These are phyloP conservation scores for Teratosphaeria zuluensis DNA, from an alignment of 2,329 filamentous ascomycete genomes.

Conservation along the genomic window DNA sequence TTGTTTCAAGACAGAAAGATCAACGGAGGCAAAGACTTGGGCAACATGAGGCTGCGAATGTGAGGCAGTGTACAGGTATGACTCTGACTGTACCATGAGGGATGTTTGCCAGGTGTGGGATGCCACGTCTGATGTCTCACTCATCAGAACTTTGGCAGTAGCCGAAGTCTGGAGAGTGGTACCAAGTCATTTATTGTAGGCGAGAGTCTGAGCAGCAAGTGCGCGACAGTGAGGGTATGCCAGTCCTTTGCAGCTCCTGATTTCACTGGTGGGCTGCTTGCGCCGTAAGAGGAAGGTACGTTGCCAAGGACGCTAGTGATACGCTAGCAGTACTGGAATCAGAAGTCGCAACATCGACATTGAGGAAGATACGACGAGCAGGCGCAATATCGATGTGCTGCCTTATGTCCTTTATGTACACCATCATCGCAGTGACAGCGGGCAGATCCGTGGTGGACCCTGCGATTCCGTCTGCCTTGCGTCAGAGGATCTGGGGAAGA, in stretches of 20 bases:
- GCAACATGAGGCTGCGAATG: background rate
- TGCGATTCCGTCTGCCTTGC: no score
- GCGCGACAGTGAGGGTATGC: no score
- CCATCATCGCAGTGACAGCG: no score
- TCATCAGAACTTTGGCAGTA: background rate
- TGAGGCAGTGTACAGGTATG: background rate
- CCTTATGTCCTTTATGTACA: no score
- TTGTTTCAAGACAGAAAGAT: background rate
- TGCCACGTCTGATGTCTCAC: background rate
- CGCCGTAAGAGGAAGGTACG: background rate
- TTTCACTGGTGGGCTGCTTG: background rate
- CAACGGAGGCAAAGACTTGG: background rate
- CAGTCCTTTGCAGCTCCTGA: background rate
- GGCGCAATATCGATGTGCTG: no score
- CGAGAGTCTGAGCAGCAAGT: no score
- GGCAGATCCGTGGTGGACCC: no score
- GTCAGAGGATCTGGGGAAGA: no score
- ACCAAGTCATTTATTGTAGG: no score
- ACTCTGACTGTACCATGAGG: background rate
- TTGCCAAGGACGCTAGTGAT: background rate
- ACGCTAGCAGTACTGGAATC: no score
- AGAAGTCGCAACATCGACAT: no score
- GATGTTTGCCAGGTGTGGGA: background rate
- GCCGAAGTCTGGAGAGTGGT: background rate
- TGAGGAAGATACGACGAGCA: no score